A percentile compares a stretch with the other conserved stretches of the same genome.
Conservation (phyloP, 2,329 filamentous ascomycete genomes). For the Aspergillus carbonarius region DNA sequence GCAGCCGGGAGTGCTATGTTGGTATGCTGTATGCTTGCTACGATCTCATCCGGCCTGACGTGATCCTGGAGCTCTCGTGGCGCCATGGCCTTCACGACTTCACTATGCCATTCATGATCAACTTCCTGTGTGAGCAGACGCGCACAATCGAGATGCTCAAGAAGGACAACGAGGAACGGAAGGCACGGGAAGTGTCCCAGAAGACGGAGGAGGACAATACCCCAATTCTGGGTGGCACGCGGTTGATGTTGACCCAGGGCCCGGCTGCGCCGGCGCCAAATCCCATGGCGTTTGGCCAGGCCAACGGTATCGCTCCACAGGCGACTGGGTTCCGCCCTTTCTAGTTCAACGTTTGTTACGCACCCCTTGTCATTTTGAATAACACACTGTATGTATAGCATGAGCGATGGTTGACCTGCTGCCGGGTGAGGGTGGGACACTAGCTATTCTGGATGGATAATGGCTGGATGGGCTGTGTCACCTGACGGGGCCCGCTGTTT, state of each 20-base stretch:
- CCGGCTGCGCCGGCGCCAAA: constrained; percentile 61
- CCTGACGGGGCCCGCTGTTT: constrained; percentile 12
- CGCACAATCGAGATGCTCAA: constrained; percentile 80
- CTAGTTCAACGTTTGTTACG: constrained; percentile 34
- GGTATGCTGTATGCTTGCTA: constrained; percentile 99
- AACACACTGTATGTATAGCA: constrained; percentile 33
- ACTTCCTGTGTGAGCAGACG: constrained; percentile 88
- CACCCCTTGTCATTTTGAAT: constrained; percentile 15
- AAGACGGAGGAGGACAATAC: constrained; percentile 91
- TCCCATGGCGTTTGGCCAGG: constrained; percentile 70
- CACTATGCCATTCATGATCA: constrained; percentile 99
- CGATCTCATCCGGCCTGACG: constrained; percentile 88
- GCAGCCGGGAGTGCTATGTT: constrained; percentile 98
- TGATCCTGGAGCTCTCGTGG: constrained; percentile 96
- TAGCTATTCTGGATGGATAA: neutral
- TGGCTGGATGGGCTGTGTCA: neutral
- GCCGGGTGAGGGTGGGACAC: constrained; percentile 2
- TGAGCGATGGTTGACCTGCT: constrained; percentile 31
- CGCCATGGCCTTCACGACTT: constrained; percentile 92
- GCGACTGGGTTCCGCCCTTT: constrained; percentile 71
- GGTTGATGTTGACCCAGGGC: constrained; percentile 94
- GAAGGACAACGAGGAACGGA: constrained; percentile 94
- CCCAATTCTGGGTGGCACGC: constrained; percentile 82
- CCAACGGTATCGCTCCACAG: constrained; percentile 88
- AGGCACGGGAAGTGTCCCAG: constrained; percentile 67